Evolutionary conservation across 78 protist species (phyloP).

Genomic region (Monosiga brevicollis): DNA sequence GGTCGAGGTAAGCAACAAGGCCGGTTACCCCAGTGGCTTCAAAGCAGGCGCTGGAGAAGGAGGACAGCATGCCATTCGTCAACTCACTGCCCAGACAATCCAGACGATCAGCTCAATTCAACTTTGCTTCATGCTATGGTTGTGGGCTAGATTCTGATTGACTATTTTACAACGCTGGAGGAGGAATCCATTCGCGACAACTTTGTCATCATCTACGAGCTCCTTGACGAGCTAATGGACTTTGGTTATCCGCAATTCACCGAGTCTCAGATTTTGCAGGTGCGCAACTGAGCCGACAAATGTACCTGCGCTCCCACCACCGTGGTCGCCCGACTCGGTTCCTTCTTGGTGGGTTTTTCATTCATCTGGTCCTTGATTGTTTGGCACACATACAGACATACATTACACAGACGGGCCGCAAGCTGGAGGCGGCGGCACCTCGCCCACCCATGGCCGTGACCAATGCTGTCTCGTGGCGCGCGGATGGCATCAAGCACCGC

Average conservation of each 20-base stretch:
- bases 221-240: slow-evolving; percentile 95
- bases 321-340: neutral
- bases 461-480: slow-evolving; percentile 64
- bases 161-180: slow-evolving; percentile 10
- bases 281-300: too few species aligned
- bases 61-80: slow-evolving; percentile 21
- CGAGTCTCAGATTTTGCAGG: slow-evolving; percentile 54
- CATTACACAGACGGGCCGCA: slow-evolving; percentile 87
- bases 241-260: slow-evolving; percentile 95
- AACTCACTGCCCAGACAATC: too few species aligned
- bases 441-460: slow-evolving; percentile 52
- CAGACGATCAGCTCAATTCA: too few species aligned
- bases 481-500: slow-evolving; percentile 81
- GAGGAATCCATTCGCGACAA: slow-evolving; percentile 59
- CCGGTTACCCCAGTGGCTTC: too few species aligned
- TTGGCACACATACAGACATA: slow-evolving; percentile 36
- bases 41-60: too few species aligned
- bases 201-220: slow-evolving; percentile 65
- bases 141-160: slow-evolving; percentile 25
- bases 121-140: too few species aligned
- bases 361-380: too few species aligned
- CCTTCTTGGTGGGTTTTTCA: too few species aligned
- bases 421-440: slow-evolving; percentile 22
- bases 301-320: slow-evolving; percentile 34
- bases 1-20: neutral